phyloP scores from a whole-genome alignment of 1,284 basidiomycete species.

The Xerocomus nothofagi region DNA sequence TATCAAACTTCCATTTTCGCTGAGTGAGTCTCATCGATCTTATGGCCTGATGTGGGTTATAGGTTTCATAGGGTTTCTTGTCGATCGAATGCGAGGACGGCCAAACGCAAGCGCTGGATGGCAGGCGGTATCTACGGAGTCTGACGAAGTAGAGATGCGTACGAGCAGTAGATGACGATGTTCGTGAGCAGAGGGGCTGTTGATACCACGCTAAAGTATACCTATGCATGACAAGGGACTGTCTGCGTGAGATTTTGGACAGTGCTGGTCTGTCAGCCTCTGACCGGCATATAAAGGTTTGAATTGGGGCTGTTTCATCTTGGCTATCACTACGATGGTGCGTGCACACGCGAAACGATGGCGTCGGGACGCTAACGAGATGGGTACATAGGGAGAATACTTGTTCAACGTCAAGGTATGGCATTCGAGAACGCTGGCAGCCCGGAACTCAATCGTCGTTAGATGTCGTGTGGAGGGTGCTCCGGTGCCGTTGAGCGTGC shows the following conservation, averaged over 20 bases:
- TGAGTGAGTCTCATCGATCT: slow-evolving; percentile 42
- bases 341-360: background rate
- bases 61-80: slow-evolving; percentile 46
- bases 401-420: slow-evolving; percentile 35
- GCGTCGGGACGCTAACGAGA: slow-evolving; percentile 6
- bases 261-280: background rate
- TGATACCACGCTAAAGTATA: slow-evolving; percentile 2
- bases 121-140: slow-evolving; percentile 73
- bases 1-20: slow-evolving; percentile 43
- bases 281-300: slow-evolving; percentile 19
- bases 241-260: background rate
- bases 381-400: slow-evolving; percentile 21
- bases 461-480: slow-evolving; percentile 86
- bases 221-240: too few relatives aligned
- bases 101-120: slow-evolving; percentile 60
- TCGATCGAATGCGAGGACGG: slow-evolving; percentile 50
- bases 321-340: slow-evolving; percentile 22
- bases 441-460: background rate
- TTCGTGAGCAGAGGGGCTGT: background rate
- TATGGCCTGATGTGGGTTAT: background rate
- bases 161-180: slow-evolving; percentile 17
- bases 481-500: slow-evolving; percentile 77
- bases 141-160: slow-evolving; percentile 65
- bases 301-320: background rate
- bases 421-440: background rate